Conservation (phyloP, 768 basidiomycete genomes). For the Mycena metata region DNA sequence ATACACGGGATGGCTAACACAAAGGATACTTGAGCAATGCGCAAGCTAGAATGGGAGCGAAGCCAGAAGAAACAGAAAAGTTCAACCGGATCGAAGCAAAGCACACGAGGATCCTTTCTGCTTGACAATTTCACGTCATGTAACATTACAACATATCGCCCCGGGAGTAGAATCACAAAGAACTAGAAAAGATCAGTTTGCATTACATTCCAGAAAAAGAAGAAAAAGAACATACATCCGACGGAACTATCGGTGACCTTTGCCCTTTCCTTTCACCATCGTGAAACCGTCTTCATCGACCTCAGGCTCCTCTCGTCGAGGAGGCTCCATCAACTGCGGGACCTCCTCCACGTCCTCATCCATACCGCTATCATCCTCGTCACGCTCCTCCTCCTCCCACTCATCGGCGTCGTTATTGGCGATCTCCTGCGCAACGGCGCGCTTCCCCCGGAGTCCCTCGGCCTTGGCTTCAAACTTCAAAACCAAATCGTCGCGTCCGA, state of each 20-base stretch:
- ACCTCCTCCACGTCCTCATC: slow-evolving; percentile 61
- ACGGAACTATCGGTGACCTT: slow-evolving; percentile 55
- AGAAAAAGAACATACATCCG: slow-evolving; percentile 3
- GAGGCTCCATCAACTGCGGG: slow-evolving; percentile 66
- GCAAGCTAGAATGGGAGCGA: too few species aligned
- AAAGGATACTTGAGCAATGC: too few species aligned
- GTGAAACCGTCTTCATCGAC: slow-evolving; percentile 96
- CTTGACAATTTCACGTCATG: too few species aligned
- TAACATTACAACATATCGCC: too few species aligned
- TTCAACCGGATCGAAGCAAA: too few species aligned
- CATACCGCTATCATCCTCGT: slow-evolving; percentile 52
- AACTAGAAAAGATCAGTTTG: too few species aligned
- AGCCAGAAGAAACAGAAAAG: too few species aligned
- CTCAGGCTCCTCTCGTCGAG: slow-evolving; percentile 70
- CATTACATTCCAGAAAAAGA: too few species aligned
- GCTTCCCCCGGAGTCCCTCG: slow-evolving; percentile 69
- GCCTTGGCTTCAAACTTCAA: slow-evolving; percentile 74
- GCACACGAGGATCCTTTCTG: too few species aligned
- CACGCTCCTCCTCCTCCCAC: slow-evolving; percentile 58
- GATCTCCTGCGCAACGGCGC: slow-evolving; percentile 60
- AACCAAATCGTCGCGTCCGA: slow-evolving; percentile 65
- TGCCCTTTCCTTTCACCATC: slow-evolving; percentile 75
- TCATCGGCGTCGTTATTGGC: slow-evolving; percentile 61
- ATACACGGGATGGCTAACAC: too few species aligned
- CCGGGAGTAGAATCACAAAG: too few species aligned